Conservation (phyloP, 768 basidiomycete genomes). For the Tricholoma saponaceum region DNA sequence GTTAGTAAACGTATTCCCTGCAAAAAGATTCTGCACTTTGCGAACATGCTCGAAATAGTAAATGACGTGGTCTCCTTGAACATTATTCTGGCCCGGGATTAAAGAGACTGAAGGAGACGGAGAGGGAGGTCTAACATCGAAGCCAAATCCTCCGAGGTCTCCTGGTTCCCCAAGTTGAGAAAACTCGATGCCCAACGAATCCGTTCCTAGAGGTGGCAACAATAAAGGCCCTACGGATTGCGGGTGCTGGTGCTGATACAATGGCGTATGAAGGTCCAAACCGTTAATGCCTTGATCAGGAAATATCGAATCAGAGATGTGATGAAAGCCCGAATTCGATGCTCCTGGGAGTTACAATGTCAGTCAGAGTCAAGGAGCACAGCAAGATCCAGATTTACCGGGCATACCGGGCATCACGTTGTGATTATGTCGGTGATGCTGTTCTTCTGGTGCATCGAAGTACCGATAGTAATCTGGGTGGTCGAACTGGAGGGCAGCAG, state of each 20-base stretch:
- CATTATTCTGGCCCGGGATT: conserved; percentile 33
- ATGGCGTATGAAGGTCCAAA: conserved; percentile 25
- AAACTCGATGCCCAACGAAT: conserved; percentile 25
- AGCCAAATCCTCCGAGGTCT: conserved; percentile 31
- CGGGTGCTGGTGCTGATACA: conserved; percentile 26
- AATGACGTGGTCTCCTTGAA: conserved; percentile 56
- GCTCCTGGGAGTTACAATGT: conserved; percentile 25
- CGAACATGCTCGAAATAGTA: conserved; percentile 77
- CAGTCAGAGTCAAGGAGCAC: conserved; percentile 10
- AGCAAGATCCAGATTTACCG: conserved; percentile 31
- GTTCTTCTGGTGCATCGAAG: conserved; percentile 16
- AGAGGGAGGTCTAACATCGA: conserved; percentile 21
- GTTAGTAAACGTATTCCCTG: conserved; percentile 56
- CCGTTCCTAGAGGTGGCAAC: conserved; percentile 25
- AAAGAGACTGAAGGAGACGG: conserved; percentile 17
- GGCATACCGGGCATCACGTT: conserved; percentile 37
- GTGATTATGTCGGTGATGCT: conserved; percentile 19
- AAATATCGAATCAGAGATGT: conserved; percentile 29
- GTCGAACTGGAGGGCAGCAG: conserved; percentile 19
- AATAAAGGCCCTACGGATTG: conserved; percentile 19
- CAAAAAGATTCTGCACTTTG: conserved; percentile 62
- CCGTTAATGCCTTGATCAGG: conserved; percentile 26
- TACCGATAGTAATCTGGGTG: conserved; percentile 21
- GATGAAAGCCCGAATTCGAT: conserved; percentile 34
- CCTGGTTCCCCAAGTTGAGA: conserved; percentile 27